Base-by-base conservation (phyloP, 2,329 filamentous ascomycete genomes). In the Paecilomyces sp. region DNA sequence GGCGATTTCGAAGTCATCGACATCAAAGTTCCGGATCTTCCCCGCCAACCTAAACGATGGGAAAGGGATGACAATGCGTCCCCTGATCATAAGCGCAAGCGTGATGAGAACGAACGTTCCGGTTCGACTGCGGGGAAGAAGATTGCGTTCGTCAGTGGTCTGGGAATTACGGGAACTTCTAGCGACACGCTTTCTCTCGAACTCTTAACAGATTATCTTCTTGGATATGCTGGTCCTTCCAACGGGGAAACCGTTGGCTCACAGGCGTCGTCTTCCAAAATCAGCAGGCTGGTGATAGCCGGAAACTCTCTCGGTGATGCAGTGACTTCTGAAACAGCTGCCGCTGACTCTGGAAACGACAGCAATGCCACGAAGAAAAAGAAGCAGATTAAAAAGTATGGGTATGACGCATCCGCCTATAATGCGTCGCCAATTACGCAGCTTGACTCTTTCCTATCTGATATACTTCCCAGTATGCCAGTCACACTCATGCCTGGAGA, bases 1-100 rank as follows among this genome's bases (percentile, higher is more conserved):
- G 94, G 94, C 63, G 91, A 96, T 66, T 92, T 99, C 62, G 92
- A 97, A 67, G 89, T 96, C 6, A 83, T 97, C 50, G 93, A 96
- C 74, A 82, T 96, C 65, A 91, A 92, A 70, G 87, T 96, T 52
- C 90, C 94, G 6, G 92, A 97, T 71, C 77, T 99, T 3, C 84
- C 93, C 15, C 85, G 87, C 0, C 94, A 99, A 69, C 88, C 90
- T 12, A 82, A 85, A 56, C 86, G 93, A 31, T 96, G 92, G 91
- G 82, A 88, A 57, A 79, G 88, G 30, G 83, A 87, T 7, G 73
- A 74, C 0, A 63, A 75, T 68, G 56, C 71, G 66, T 63, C 66
- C 60, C 54, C 58, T 65, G 33, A 58, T 30, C 54, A 63, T 66
- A 34, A 74, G 74, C 25, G 71, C 61, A 74, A 77, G 60, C 68